These are phyloP conservation scores for Oenanthe javanica DNA, from an alignment of 140 eudicot genomes.

Conservation along the genomic window DNA sequence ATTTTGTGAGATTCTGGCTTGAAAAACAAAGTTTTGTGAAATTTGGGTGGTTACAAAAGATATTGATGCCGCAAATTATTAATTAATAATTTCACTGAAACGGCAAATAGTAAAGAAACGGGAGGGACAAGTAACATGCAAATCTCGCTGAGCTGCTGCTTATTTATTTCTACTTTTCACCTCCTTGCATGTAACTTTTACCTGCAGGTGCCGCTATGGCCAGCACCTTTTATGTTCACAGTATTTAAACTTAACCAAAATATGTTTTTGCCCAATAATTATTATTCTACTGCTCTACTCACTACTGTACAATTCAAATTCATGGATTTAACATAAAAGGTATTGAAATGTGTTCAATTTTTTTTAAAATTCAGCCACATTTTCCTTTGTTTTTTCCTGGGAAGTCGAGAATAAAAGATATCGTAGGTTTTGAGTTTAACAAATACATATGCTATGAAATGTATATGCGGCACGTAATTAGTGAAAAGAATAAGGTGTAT, in stretches of 20 bases:
- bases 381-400: no score
- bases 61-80: no score
- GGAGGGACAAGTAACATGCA: slow-evolving; percentile 31
- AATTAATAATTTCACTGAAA: no score
- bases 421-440: no score
- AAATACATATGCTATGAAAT: no score
- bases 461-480: background rate
- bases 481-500: background rate
- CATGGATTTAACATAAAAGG: background rate
- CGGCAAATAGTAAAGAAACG: background rate
- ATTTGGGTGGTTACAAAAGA: background rate
- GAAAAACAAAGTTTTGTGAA: no score
- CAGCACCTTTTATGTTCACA: background rate
- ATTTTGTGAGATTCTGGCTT: no score
- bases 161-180: slow-evolving; percentile 2
- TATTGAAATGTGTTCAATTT: no score
- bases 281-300: background rate
- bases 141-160: slow-evolving; percentile 15
- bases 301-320: no score
- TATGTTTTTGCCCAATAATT: background rate
- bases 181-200: background rate
- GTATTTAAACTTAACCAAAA: background rate
- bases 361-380: no score
- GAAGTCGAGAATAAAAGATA: no score
- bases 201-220: background rate